Conservation (phyloP, 768 basidiomycete genomes). For the Kwoniella dejecticola region DNA sequence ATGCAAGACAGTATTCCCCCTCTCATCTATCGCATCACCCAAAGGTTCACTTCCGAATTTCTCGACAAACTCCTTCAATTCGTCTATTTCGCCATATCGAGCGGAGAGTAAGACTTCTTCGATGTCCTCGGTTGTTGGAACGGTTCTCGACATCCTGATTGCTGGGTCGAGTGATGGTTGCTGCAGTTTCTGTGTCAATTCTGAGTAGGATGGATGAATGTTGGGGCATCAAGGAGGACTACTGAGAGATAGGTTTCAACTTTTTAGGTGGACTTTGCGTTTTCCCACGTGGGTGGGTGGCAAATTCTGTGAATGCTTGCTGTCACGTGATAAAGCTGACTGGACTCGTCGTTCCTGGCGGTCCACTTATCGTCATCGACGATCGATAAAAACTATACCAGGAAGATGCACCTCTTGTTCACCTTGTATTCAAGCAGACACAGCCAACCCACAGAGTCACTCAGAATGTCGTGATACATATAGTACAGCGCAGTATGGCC, state of each 20-base stretch:
- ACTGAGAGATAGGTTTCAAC: neutral
- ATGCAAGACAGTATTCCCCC: conserved; percentile 78
- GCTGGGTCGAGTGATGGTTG: no score
- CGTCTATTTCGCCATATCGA: conserved; percentile 84
- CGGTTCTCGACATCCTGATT: conserved; percentile 16
- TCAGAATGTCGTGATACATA: neutral
- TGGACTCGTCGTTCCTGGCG: conserved; percentile 17
- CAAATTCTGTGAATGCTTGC: neutral
- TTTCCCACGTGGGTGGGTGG: conserved; percentile 11
- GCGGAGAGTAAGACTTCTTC: conserved; percentile 79
- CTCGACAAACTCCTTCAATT: conserved; percentile 68
- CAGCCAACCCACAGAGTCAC: no score
- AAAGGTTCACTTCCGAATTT: conserved; percentile 61
- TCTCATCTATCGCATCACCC: conserved; percentile 65
- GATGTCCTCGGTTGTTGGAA: conserved; percentile 54
- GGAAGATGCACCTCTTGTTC: neutral
- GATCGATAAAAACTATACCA: conserved; percentile 8
- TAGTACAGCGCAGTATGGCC: conserved; percentile 21
- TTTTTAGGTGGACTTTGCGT: neutral
- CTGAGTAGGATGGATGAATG: neutral
- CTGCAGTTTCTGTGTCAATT: no score
- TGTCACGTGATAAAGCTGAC: conserved; percentile 23
- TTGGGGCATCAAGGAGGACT: neutral
- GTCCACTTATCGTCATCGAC: conserved; percentile 12
- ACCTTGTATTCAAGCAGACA: neutral